phyloP scores from a whole-genome alignment of 805 yeast species.

The Kodamaea kaohsiungensis region DNA sequence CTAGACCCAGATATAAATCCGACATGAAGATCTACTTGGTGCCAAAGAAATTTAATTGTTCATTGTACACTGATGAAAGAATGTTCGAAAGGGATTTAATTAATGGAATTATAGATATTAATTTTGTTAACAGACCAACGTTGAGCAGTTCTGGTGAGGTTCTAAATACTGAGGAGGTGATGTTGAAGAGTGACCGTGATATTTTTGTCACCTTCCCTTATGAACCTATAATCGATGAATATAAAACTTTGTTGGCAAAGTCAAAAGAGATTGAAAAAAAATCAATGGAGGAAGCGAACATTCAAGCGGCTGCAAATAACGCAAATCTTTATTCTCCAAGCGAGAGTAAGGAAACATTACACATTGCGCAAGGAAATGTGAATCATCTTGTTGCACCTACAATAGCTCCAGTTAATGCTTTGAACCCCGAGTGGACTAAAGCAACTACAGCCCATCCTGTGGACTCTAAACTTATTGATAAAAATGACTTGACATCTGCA shows the following conservation, averaged over 20 bases:
- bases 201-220: constrained; percentile 16
- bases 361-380: no score
- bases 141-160: not conserved
- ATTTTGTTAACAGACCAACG: constrained; percentile 7
- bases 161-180: not conserved
- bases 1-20: constrained; percentile 62
- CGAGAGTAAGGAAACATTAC: no score
- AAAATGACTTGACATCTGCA: no score
- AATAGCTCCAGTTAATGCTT: no score
- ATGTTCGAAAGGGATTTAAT: constrained; percentile 53
- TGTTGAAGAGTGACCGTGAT: constrained; percentile 13
- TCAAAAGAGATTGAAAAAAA: not conserved
- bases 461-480: no score
- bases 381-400: no score
- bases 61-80: constrained; percentile 49
- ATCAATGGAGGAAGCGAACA: not conserved
- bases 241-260: not conserved
- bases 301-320: not conserved
- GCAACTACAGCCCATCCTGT: no score
- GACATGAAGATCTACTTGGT: constrained; percentile 63
- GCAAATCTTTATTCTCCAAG: no score
- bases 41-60: constrained; percentile 38
- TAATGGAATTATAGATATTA: constrained; percentile 48
- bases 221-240: constrained; percentile 5
- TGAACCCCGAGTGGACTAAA: no score